phyloP scores from a whole-genome alignment of 495 filamentous ascomycete species.

The Pyronema domesticum region DNA sequence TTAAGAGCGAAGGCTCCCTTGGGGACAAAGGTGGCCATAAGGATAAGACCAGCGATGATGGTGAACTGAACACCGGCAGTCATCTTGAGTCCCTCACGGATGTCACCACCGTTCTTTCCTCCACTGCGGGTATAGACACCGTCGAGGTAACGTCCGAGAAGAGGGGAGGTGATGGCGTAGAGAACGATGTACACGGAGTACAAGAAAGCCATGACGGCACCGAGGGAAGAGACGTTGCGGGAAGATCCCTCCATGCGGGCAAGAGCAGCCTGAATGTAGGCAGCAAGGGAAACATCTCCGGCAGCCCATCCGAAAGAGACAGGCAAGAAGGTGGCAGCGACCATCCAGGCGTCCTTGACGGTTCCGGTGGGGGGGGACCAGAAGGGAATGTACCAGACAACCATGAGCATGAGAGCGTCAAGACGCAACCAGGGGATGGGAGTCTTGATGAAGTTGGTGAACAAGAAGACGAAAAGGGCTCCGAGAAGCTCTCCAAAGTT shows the following conservation, averaged over 20 bases:
- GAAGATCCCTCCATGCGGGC: constrained; percentile 25
- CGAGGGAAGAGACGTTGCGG: constrained; percentile 29
- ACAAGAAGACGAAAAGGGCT: constrained; percentile 29
- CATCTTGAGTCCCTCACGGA: constrained; percentile 16
- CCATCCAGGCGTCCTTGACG: constrained; percentile 28
- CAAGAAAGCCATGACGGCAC: constrained; percentile 33
- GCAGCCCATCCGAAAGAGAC: constrained; percentile 34
- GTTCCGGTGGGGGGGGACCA: constrained; percentile 20
- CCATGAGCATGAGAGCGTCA: constrained; percentile 27
- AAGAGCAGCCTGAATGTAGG: constrained; percentile 31
- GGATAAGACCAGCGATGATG: constrained; percentile 24
- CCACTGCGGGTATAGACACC: constrained; percentile 6
- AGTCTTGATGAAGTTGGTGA: constrained; percentile 28
- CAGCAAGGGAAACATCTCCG: constrained; percentile 30
- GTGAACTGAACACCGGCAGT: constrained; percentile 30
- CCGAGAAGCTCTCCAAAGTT: constrained; percentile 32
- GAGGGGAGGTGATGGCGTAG: constrained; percentile 28
- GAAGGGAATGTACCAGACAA: constrained; percentile 29
- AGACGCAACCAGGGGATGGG: constrained; percentile 32
- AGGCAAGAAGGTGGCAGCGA: constrained; percentile 29
- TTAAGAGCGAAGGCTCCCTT: constrained; percentile 26
- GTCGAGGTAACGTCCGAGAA: constrained; percentile 30
- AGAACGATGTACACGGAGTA: constrained; percentile 31
- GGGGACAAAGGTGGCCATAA: constrained; percentile 28
- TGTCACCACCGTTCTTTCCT: constrained; percentile 21